phyloP scores from a whole-genome alignment of 2,329 filamentous ascomycete species.

The Lasiodiplodia sp. region DNA sequence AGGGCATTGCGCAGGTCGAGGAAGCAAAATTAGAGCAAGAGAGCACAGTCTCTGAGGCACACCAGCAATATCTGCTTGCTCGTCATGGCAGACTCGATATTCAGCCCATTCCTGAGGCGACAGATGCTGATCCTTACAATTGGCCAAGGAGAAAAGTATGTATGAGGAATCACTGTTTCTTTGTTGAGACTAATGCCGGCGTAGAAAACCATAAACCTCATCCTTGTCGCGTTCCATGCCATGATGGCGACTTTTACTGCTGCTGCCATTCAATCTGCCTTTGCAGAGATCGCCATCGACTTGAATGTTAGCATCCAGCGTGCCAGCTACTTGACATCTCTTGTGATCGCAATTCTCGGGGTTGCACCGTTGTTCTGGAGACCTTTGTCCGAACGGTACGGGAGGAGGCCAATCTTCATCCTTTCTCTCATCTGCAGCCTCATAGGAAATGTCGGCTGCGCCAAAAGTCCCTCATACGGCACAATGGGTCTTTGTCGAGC shows the following conservation, averaged over 20 bases:
- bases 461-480: conserved; percentile 56
- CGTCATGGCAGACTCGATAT: conserved; percentile 63
- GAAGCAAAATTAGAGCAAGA: conserved; percentile 14
- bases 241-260: conserved; percentile 65
- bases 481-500: conserved; percentile 61
- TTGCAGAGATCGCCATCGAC: conserved; percentile 61
- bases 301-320: conserved; percentile 57
- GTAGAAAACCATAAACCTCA: conserved; percentile 61
- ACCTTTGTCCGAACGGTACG: conserved; percentile 61
- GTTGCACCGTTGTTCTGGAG: conserved; percentile 64
- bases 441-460: conserved; percentile 62
- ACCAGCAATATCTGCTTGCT: conserved; percentile 55
- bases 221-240: conserved; percentile 64
- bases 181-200: not conserved
- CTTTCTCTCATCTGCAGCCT: conserved; percentile 57
- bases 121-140: conserved; percentile 63
- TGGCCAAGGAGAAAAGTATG: conserved; percentile 60
- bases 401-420: conserved; percentile 63
- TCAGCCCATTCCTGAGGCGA: conserved; percentile 59
- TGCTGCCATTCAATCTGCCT: conserved; percentile 62
- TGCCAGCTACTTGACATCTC: conserved; percentile 62
- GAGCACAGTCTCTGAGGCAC: not conserved
- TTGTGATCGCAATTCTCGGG: conserved; percentile 63
- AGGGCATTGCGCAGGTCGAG: not conserved
- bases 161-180: not conserved